Evolutionary conservation across 768 basidiomycete species (phyloP).

Genomic region (Lactifluus subvellereus): DNA sequence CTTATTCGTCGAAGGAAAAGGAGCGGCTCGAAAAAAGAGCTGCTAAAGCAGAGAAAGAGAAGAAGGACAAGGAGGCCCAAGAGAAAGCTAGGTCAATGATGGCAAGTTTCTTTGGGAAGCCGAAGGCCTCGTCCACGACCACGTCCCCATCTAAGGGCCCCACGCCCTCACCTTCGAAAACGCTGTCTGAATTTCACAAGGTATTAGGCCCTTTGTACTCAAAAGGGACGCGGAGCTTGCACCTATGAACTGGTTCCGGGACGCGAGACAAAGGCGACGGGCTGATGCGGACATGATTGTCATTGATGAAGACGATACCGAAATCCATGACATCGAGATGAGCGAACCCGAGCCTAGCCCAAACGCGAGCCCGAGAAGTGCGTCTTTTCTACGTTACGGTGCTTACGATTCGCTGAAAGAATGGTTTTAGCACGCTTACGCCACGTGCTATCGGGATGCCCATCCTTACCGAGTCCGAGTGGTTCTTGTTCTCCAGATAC

Average conservation of each 20-base stretch:
- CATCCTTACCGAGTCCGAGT: constrained; percentile 31
- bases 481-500: constrained; percentile 29
- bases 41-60: constrained; percentile 65
- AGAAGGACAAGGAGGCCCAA: constrained; percentile 62
- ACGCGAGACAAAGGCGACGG: constrained; percentile 25
- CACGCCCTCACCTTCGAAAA: constrained; percentile 33
- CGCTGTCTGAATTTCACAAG: constrained; percentile 59
- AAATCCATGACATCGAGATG: constrained; percentile 28
- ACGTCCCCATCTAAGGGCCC: constrained; percentile 28
- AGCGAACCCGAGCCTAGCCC: constrained; percentile 17
- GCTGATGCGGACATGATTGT: constrained; percentile 46
- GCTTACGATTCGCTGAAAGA: not conserved
- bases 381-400: not conserved
- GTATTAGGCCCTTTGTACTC: constrained; percentile 73
- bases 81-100: constrained; percentile 71
- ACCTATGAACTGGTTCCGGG: constrained; percentile 63
- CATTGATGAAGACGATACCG: constrained; percentile 48
- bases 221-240: constrained; percentile 73
- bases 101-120: constrained; percentile 72
- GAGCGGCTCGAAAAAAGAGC: constrained; percentile 61
- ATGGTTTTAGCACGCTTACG: constrained; percentile 4
- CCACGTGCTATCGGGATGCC: constrained; percentile 21
- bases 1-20: constrained; percentile 47
- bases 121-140: constrained; percentile 33
- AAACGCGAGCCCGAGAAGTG: constrained; percentile 40